phyloP scores from a whole-genome alignment of 441 rosid species.

The Populus tomentosa region DNA sequence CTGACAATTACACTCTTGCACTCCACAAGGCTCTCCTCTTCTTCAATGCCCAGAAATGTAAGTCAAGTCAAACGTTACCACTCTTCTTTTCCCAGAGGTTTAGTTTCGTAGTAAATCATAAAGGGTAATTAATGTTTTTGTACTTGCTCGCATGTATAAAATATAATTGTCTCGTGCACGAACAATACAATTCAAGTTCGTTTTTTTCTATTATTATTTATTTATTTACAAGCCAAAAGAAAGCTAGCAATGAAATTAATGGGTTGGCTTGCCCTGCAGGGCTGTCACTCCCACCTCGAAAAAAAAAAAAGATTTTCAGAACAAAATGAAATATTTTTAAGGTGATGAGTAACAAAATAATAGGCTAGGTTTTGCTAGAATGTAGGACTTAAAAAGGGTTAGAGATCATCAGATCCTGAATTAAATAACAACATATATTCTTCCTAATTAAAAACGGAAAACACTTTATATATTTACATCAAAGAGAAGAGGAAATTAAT shows the following conservation, averaged over 20 bases:
- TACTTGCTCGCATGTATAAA: not conserved
- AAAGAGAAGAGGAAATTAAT: not conserved
- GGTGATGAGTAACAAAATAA: too few relatives aligned
- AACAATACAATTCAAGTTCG: too few relatives aligned
- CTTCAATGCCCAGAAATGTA: conserved; percentile 89
- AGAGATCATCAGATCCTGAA: not conserved
- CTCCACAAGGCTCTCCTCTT: conserved; percentile 76
- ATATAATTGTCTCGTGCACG: too few relatives aligned
- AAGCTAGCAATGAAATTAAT: not conserved
- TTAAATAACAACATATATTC: too few relatives aligned
- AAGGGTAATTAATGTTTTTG: not conserved
- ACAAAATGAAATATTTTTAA: too few relatives aligned
- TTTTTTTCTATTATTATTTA: too few relatives aligned
- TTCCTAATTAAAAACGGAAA: not conserved
- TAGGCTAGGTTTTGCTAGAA: too few relatives aligned
- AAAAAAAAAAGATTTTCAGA: too few relatives aligned
- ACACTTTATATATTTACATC: not conserved
- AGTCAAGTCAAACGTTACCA: conserved; percentile 12
- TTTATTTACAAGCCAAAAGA: not conserved
- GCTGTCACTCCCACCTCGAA: not conserved
- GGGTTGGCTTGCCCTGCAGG: not conserved
- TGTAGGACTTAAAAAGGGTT: not conserved
- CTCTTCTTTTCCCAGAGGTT: not conserved
- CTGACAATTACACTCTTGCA: conserved; percentile 72
- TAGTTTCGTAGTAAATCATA: not conserved